Evolutionary conservation across 371 early-diverging fungal species (phyloP), one percentile per base, ranked within the genome.

Genomic region (Mucor irregularis): DNA sequence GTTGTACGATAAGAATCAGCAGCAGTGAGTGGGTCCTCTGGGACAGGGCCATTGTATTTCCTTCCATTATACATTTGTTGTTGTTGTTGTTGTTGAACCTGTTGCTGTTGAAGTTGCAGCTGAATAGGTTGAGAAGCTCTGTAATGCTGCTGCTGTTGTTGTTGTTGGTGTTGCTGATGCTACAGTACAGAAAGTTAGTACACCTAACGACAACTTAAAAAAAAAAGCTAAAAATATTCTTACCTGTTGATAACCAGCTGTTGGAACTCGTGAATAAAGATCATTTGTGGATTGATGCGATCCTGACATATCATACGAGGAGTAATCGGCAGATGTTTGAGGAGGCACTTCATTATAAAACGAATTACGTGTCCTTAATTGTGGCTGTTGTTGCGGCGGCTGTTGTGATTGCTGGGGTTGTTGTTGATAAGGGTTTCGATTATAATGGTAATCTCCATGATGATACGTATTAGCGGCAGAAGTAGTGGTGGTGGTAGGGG

Each of bases 21-120:
- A 33, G 66, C 70, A 38, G 62, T 66, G 7, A 56, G 40, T 19
- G 70, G 70, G 51, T 70, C 66, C 44, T 70, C 70, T 28, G 63
- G 70, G 8, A 57, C 47, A 31, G 70, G 70, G 0, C 70, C 66
- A 47, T 25, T 64, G 14, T 45, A 56, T 16, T 56, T 63, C 9
- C 39, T 40, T 22, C 6, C 33, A 42, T 56, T 46, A 22, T 56
- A 48, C 10, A 28, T 19, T 35, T 21, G 48, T 29, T 19, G 48
- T 45, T 50, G 53, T 46, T 50, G 56, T n/a, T 49, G 45, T 31
- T 54, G 56, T 7, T 51, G 53, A 11, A 30, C 24, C 24, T 26
- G 40, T 6, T 49, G 37, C 11, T 35, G 49, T 2, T 43, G 43
- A 11, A 28, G 53, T 38, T 51, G 55, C 3, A 24, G 44, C 10